Conservation (phyloP, 345 rosid species). For the Passiflora organensis region DNA sequence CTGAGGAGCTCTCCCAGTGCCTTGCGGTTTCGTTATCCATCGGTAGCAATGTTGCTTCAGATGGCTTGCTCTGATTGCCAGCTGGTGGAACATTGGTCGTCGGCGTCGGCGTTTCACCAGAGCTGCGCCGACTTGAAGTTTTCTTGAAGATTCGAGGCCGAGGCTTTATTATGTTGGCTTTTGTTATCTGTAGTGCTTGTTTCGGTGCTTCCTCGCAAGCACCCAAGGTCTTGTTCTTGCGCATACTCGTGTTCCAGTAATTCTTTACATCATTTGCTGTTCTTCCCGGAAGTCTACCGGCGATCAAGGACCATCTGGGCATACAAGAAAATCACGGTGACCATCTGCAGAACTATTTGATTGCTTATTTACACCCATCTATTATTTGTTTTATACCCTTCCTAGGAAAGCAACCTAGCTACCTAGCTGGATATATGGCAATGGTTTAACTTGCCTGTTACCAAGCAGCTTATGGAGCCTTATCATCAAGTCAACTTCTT, state of each 20-base stretch:
- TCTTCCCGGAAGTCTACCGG: slow-evolving; percentile 46
- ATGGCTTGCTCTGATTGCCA: too few species aligned
- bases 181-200: neutral
- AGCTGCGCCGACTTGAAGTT: neutral
- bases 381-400: neutral
- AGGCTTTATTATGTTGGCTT: neutral
- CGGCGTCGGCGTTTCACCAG: too few species aligned
- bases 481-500: slow-evolving; percentile 14
- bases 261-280: slow-evolving; percentile 18
- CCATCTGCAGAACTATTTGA: neutral
- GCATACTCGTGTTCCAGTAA: neutral
- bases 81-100: too few species aligned
- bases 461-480: slow-evolving; percentile 13
- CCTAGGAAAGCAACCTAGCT: neutral
- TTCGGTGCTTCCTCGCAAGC: neutral
- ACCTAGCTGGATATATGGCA: neutral
- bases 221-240: neutral
- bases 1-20: too few species aligned
- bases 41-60: too few species aligned
- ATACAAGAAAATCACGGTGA: neutral
- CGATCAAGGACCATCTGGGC: slow-evolving; percentile 41
- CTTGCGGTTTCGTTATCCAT: too few species aligned
- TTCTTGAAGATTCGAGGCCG: neutral
- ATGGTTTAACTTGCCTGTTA: slow-evolving; percentile 2
- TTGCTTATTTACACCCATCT: neutral